phyloP scores from a whole-genome alignment of 768 basidiomycete species.

The Baorangia bicolor region DNA sequence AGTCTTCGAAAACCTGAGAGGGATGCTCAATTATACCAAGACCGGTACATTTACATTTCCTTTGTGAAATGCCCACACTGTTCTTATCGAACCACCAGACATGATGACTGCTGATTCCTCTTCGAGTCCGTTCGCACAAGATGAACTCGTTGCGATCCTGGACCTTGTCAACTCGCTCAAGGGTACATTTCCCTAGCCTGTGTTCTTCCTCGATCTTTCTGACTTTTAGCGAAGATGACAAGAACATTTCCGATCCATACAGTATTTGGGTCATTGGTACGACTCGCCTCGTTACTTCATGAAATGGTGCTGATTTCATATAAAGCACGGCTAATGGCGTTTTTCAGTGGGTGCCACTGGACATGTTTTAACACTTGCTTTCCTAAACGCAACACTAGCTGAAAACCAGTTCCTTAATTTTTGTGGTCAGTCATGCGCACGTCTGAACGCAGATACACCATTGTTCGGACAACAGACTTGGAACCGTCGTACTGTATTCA shows the following conservation, averaged over 20 bases:
- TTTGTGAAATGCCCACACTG: background rate
- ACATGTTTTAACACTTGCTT: too few relatives aligned
- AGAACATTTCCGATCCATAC: background rate
- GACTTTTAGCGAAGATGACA: background rate
- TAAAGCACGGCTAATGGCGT: conserved; percentile 13
- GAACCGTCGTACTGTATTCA: too few relatives aligned
- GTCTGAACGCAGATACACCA: too few relatives aligned
- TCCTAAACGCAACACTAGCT: too few relatives aligned
- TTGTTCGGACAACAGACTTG: too few relatives aligned
- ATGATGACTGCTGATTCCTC: conserved; percentile 19
- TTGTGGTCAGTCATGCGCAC: too few relatives aligned
- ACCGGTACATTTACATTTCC: conserved; percentile 11
- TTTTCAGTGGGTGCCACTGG: conserved; percentile 11
- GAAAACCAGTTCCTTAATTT: too few relatives aligned
- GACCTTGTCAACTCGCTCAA: conserved; percentile 14
- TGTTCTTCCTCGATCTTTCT: background rate
- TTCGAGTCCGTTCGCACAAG: conserved; percentile 15
- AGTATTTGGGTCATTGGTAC: conserved; percentile 17
- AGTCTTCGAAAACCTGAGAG: conserved; percentile 9
- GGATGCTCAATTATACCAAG: conserved; percentile 17
- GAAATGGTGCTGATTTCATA: background rate
- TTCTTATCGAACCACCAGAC: background rate
- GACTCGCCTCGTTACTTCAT: background rate
- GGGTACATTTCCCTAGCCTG: background rate
- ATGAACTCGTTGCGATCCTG: conserved; percentile 13